A percentile compares a stretch with the other conserved stretches of the same genome.
These are phyloP conservation scores for Arabidopsis suecica DNA, from an alignment of 345 rosid species.

Conservation along the genomic window DNA sequence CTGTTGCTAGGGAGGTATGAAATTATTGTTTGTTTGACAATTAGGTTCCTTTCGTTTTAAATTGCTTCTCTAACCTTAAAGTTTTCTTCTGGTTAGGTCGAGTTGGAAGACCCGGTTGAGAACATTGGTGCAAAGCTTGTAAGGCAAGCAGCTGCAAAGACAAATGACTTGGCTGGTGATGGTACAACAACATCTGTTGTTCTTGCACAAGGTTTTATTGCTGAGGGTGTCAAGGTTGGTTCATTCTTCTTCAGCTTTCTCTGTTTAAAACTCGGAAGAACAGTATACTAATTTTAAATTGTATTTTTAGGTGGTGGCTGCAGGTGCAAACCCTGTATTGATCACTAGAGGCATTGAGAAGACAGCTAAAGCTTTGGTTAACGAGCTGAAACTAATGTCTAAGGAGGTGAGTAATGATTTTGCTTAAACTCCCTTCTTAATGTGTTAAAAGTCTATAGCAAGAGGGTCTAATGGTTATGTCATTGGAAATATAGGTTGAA, in stretches of 20 bases:
- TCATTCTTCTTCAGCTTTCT: slow-evolving; percentile 13
- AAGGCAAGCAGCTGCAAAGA: slow-evolving; percentile 98
- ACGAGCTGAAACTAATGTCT: slow-evolving; percentile 78
- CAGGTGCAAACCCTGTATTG: slow-evolving; percentile 96
- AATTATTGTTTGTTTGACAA: not conserved
- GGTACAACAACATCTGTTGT: slow-evolving; percentile 99
- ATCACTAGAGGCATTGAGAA: slow-evolving; percentile 98
- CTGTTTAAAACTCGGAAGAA: not conserved
- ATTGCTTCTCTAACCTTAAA: not conserved
- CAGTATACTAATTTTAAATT: not conserved
- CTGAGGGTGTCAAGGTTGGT: slow-evolving; percentile 94
- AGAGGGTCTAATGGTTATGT: slow-evolving; percentile 2
- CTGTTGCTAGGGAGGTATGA: slow-evolving; percentile 93
- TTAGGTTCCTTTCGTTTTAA: not conserved
- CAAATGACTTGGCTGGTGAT: slow-evolving; percentile 98
- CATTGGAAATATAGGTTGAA: slow-evolving; percentile 66
- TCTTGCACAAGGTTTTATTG: slow-evolving; percentile 97
- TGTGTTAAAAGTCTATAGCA: not conserved
- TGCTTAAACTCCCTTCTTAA: not conserved
- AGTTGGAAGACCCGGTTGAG: slow-evolving; percentile 98
- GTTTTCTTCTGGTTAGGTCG: slow-evolving; percentile 61
- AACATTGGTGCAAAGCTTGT: slow-evolving; percentile 98
- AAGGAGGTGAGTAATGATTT: slow-evolving; percentile 65
- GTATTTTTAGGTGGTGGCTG: slow-evolving; percentile 82
- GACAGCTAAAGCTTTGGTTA: slow-evolving; percentile 81